A percentile compares a stretch with the other conserved stretches of the same genome.
Conservation (phyloP, 1,284 basidiomycete species). For the Wolfiporia cocos region DNA sequence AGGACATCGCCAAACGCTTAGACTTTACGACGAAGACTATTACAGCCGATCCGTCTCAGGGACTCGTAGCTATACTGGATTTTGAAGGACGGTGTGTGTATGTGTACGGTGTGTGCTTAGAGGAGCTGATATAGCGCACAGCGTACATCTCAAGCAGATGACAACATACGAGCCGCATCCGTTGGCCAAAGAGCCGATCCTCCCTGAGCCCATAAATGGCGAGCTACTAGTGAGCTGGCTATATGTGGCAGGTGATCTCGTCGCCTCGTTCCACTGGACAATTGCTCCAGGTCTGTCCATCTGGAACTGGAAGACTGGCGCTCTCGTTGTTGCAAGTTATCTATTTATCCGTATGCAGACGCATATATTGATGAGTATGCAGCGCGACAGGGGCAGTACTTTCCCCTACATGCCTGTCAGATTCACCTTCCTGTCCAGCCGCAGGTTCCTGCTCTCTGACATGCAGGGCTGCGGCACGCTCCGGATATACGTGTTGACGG, state of each 20-base stretch:
- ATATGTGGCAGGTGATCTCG: conserved; percentile 42
- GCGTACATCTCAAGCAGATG: not conserved
- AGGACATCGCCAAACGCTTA: not conserved
- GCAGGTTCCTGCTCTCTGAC: conserved; percentile 36
- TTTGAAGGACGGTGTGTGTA: not conserved
- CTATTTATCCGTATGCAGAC: not conserved
- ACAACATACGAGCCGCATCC: not conserved
- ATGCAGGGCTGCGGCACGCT: conserved; percentile 26
- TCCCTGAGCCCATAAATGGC: not conserved
- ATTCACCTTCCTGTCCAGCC: conserved; percentile 37
- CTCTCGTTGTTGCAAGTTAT: conserved; percentile 34
- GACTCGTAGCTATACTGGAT: not conserved
- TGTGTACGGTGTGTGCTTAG: not conserved
- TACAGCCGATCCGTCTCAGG: not conserved
- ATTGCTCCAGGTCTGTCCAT: conserved; percentile 31
- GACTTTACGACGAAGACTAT: not conserved
- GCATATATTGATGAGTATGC: conserved; percentile 14
- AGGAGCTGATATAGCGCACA: not conserved
- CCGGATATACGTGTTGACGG: conserved; percentile 24
- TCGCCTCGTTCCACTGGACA: conserved; percentile 34
- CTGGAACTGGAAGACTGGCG: conserved; percentile 46
- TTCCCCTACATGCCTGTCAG: conserved; percentile 25
- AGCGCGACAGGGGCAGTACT: conserved; percentile 11
- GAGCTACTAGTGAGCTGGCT: conserved; percentile 23
- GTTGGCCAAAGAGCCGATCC: not conserved